These are phyloP conservation scores for Globisporangium spinosum DNA, from an alignment of 352 stramenopile genomes.

Conservation along the genomic window DNA sequence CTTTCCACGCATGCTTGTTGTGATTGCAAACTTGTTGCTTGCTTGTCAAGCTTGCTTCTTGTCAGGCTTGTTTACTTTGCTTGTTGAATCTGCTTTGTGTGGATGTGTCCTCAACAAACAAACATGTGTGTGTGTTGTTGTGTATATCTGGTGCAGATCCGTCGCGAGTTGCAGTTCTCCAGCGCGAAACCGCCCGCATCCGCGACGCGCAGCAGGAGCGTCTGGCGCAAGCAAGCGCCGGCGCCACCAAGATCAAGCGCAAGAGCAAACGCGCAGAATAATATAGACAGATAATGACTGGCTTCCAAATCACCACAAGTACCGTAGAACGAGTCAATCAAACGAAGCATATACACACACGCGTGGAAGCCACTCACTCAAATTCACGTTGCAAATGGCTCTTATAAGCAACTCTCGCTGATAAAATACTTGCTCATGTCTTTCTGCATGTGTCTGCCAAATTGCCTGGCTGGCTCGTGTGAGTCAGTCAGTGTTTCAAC, in stretches of 20 bases:
- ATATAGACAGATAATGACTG: neutral
- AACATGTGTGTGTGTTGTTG: constrained; percentile 3
- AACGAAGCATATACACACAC: no score
- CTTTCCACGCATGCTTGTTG: constrained; percentile 2
- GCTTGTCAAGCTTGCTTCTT: no score
- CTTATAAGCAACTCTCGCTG: neutral
- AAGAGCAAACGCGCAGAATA: constrained; percentile 5
- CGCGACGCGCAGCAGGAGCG: constrained; percentile 49
- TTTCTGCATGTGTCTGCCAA: neutral
- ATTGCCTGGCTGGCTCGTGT: neutral
- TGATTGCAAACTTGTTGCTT: neutral
- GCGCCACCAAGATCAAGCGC: constrained; percentile 24
- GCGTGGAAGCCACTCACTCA: neutral
- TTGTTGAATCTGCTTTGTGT: neutral
- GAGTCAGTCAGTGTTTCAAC: constrained; percentile 1
- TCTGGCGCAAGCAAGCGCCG: constrained; percentile 6
- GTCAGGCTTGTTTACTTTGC: neutral
- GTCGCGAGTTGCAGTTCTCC: constrained; percentile 45
- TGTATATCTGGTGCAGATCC: constrained; percentile 34
- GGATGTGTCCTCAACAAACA: neutral
- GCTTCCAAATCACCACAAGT: neutral
- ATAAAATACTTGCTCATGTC: neutral
- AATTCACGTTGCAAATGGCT: neutral
- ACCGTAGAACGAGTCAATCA: neutral
- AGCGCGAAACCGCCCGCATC: constrained; percentile 53